Evolutionary conservation across 208 protist genomes (phyloP), one percentile per base, ranked within the genome.

Genomic region (Wallacemonas sp.): DNA sequence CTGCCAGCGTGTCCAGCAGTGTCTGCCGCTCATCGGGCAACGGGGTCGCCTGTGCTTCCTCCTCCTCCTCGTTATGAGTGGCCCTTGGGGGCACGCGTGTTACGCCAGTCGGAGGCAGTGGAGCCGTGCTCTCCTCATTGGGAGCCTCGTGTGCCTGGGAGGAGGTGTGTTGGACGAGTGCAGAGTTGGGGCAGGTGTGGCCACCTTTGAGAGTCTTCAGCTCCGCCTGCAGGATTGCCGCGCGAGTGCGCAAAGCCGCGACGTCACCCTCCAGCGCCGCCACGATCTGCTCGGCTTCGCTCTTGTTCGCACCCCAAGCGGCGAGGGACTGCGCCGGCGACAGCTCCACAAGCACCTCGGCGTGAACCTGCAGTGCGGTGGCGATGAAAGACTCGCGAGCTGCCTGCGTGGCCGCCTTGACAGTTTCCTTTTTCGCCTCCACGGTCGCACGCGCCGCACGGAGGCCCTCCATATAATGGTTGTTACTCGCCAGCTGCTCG

Each of bases 391-490:
- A n/a, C 38, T 42, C 38, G 11, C 38, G 38, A 11, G 38, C 38
- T 0, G 12, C 17, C 17, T 42, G 38, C 17, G 38, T 42, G 38
- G 11, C 17, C 12, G 11, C 38, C 38, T 42, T 42, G 38, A 17
- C 17, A 17, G 34, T n/a, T 28, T 58, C 21, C 55, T 58, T 33
- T 44, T 12, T 36, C 2, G 17, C 42, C 28, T 75, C 31, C 21
- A 69, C 34, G 17, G 38, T 59, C 22, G 30, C 15, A 1, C 77
- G 68, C 9, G 75, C 70, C 22, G 44, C 44, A 21, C 71, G 69
- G n/a, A 84, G 51, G 17, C 53, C 51, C 21, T 67, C 59, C n/a
- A 84, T 58, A 63, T 82, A 68, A 1, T 19, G 31, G 19, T 62
- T 30, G 26, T 56, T 41, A 2, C 36, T 53, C 22, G 56, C 60